Evolutionary conservation across 768 basidiomycete species (phyloP).

Genomic region (Crassisporium funariophilum): DNA sequence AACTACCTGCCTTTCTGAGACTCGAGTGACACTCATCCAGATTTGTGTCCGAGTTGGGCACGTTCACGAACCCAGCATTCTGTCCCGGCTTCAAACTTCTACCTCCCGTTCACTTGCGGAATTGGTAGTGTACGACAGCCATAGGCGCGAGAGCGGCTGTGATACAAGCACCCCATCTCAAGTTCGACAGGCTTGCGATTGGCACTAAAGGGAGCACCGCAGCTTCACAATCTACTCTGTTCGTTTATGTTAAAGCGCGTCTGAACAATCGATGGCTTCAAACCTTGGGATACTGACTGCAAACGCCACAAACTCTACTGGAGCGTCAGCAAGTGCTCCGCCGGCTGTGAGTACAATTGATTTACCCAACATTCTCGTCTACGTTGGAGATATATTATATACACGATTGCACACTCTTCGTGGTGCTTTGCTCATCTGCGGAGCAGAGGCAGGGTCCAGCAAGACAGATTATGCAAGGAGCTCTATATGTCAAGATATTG

Average conservation of each 20-base stretch:
- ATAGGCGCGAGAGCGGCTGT: too few species aligned
- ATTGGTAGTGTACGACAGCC: too few species aligned
- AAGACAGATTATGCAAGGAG: too few species aligned
- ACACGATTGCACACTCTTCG: too few species aligned
- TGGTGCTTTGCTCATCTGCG: too few species aligned
- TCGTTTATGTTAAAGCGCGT: neutral
- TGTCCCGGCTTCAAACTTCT: neutral
- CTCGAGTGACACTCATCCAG: neutral
- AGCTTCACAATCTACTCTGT: neutral
- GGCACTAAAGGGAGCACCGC: neutral
- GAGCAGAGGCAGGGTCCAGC: too few species aligned
- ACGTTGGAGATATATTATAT: too few species aligned
- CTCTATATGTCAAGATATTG: too few species aligned
- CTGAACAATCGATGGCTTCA: conserved; percentile 28
- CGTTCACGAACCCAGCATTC: neutral
- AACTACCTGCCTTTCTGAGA: conserved; percentile 25
- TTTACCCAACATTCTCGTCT: neutral
- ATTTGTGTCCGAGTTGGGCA: neutral
- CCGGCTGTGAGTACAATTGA: conserved; percentile 34
- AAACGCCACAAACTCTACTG: conserved; percentile 23
- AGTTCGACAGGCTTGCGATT: neutral
- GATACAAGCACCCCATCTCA: too few species aligned
- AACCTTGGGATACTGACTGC: conserved; percentile 27
- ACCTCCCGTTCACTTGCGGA: too few species aligned
- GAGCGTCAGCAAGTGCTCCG: conserved; percentile 26